Percentiles rank a stretch among this genome's conserved stretches.
phyloP scores from a whole-genome alignment of 768 basidiomycete species.

The Dentipellis sp. region DNA sequence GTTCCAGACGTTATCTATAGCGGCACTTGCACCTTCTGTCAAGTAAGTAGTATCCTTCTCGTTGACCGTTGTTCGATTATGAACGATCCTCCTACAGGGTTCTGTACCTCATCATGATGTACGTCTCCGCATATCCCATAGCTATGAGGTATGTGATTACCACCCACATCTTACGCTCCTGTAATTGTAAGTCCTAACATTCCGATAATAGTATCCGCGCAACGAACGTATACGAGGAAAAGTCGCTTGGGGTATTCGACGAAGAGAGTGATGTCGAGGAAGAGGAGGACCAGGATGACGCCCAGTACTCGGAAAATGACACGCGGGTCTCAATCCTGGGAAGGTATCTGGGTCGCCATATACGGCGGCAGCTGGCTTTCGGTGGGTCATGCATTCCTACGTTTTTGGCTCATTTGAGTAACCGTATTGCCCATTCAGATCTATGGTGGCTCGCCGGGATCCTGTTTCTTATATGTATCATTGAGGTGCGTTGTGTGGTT shows the following conservation, averaged over 20 bases:
- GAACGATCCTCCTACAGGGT: slow-evolving; percentile 37
- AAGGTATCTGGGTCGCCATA: slow-evolving; percentile 30
- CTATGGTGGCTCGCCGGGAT: slow-evolving; percentile 41
- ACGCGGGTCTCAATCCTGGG: slow-evolving; percentile 27
- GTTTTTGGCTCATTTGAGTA: no score
- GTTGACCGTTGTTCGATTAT: not conserved
- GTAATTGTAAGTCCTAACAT: no score
- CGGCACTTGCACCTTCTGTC: slow-evolving; percentile 74
- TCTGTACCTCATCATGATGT: slow-evolving; percentile 91
- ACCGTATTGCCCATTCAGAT: slow-evolving; percentile 16
- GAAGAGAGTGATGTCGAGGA: slow-evolving; percentile 22
- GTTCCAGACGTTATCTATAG: slow-evolving; percentile 63
- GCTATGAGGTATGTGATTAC: slow-evolving; percentile 52
- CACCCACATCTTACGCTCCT: no score
- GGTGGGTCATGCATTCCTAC: slow-evolving; percentile 18
- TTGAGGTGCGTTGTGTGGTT: slow-evolving; percentile 21
- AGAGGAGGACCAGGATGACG: slow-evolving; percentile 14
- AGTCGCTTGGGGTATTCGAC: slow-evolving; percentile 37
- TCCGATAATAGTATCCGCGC: slow-evolving; percentile 29
- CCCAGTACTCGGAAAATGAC: slow-evolving; percentile 9
- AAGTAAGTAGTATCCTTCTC: slow-evolving; percentile 39
- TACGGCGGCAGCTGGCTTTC: slow-evolving; percentile 42
- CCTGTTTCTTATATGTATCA: slow-evolving; percentile 41
- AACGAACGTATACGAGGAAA: slow-evolving; percentile 42
- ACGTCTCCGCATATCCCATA: slow-evolving; percentile 59